A percentile compares a stretch with the other conserved stretches of the same genome.
Evolutionary conservation across 1,139 yeast species (phyloP).

Genomic region (Kazachstania sp.): DNA sequence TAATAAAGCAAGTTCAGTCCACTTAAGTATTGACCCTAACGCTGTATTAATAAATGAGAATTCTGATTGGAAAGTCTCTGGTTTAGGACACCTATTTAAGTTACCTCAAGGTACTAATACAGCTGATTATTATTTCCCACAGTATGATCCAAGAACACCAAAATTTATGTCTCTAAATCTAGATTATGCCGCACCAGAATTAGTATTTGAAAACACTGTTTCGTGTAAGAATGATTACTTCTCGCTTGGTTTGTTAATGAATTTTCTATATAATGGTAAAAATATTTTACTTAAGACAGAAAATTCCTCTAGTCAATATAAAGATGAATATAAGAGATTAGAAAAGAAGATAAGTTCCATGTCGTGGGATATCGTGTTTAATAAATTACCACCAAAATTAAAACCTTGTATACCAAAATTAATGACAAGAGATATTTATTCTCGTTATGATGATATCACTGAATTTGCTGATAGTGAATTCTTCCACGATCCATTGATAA

Average conservation of each 20-base stretch:
- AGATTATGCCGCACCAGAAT: slow-evolving; percentile 71
- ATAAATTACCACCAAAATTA: slow-evolving; percentile 40
- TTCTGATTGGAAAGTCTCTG: slow-evolving; percentile 91
- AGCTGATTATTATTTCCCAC: slow-evolving; percentile 34
- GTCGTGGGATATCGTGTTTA: slow-evolving; percentile 41
- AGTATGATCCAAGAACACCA: slow-evolving; percentile 67
- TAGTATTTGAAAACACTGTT: slow-evolving; percentile 50
- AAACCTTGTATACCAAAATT: slow-evolving; percentile 34
- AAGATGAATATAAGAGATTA: slow-evolving; percentile 38
- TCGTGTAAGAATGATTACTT: slow-evolving; percentile 72
- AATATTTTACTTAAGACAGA: slow-evolving; percentile 38
- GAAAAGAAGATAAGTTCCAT: slow-evolving; percentile 38
- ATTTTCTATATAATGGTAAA: slow-evolving; percentile 49
- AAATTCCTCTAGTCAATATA: slow-evolving; percentile 42
- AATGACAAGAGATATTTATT: slow-evolving; percentile 32
- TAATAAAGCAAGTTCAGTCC: slow-evolving; percentile 63
- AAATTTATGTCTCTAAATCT: slow-evolving; percentile 59
- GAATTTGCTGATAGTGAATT: slow-evolving; percentile 28
- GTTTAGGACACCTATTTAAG: slow-evolving; percentile 46
- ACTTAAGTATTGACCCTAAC: slow-evolving; percentile 69
- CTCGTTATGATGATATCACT: slow-evolving; percentile 28
- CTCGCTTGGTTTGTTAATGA: slow-evolving; percentile 69
- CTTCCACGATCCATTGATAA: slow-evolving; percentile 67
- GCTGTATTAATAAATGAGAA: slow-evolving; percentile 70
- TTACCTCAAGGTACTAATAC: slow-evolving; percentile 38